Evolutionary conservation across 371 early-diverging fungal genomes (phyloP).

Genomic region (Umbelopsis sp.): DNA sequence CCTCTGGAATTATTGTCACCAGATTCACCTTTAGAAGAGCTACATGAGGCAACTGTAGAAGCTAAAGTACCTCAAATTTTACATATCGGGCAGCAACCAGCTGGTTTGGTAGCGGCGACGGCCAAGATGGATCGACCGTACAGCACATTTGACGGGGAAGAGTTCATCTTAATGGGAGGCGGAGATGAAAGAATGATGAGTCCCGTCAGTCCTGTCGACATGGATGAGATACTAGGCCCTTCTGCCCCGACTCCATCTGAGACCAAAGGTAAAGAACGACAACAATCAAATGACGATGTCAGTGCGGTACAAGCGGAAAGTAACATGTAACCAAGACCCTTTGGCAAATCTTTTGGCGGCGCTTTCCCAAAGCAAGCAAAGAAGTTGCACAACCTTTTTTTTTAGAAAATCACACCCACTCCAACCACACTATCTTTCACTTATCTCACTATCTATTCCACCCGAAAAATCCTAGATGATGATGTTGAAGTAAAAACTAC

Average conservation of each 20-base stretch:
- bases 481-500: too few species aligned
- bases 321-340: neutral
- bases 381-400: too few species aligned
- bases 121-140: neutral
- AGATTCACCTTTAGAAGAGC: conserved; percentile 14
- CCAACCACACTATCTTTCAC: too few species aligned
- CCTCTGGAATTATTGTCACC: neutral
- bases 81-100: conserved; percentile 11
- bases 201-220: neutral
- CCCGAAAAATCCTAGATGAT: too few species aligned
- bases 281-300: neutral
- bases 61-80: conserved; percentile 15
- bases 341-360: neutral
- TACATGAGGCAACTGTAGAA: conserved; percentile 15
- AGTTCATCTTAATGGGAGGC: conserved; percentile 17
- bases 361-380: conserved; percentile 1
- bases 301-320: neutral
- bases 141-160: conserved; percentile 20
- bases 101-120: conserved; percentile 10
- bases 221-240: neutral
- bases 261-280: conserved; percentile 13
- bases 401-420: too few species aligned
- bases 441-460: too few species aligned
- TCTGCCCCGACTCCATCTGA: neutral
- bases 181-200: conserved; percentile 23